A percentile compares a stretch with the other conserved stretches of the same genome.
phyloP scores from a whole-genome alignment of 139 green algal genomes.

The Chlamydomonas applanata region DNA sequence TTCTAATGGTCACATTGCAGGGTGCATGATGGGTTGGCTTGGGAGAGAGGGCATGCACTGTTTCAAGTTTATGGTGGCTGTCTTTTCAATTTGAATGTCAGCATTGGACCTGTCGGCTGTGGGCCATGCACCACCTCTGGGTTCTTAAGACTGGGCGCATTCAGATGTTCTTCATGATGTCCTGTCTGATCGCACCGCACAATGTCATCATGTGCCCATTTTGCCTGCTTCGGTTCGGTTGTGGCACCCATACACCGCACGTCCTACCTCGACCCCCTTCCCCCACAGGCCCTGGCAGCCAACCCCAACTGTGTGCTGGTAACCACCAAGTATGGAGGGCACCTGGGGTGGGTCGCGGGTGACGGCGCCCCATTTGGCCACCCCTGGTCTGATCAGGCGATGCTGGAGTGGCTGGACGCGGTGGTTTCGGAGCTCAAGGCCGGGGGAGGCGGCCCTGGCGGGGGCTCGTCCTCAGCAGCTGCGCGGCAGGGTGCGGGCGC shows the following conservation, averaged over 20 bases:
- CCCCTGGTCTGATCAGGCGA: constrained; percentile 44
- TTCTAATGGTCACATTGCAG: background rate
- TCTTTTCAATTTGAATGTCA: background rate
- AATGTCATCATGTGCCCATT: background rate
- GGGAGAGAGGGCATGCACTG: background rate
- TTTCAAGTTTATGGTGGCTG: background rate
- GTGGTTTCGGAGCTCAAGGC: too few relatives aligned
- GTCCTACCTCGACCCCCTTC: background rate
- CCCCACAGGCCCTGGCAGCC: constrained; percentile 16
- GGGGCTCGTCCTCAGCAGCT: background rate
- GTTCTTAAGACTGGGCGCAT: background rate
- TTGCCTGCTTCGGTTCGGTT: background rate
- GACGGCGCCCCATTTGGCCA: constrained; percentile 24
- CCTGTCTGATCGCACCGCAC: too few relatives aligned
- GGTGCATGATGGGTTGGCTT: background rate
- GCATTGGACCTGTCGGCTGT: background rate
- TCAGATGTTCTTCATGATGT: background rate
- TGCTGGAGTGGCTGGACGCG: constrained; percentile 30
- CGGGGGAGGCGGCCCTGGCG: background rate
- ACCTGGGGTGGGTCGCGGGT: constrained; percentile 56
- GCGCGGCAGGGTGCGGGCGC: too few relatives aligned
- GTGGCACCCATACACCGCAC: background rate
- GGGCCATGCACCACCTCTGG: background rate
- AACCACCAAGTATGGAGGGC: constrained; percentile 41
- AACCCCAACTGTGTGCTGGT: constrained; percentile 74